Base-by-base conservation (phyloP, 176 grass and related monocot species). In the Zea luxurians region DNA sequence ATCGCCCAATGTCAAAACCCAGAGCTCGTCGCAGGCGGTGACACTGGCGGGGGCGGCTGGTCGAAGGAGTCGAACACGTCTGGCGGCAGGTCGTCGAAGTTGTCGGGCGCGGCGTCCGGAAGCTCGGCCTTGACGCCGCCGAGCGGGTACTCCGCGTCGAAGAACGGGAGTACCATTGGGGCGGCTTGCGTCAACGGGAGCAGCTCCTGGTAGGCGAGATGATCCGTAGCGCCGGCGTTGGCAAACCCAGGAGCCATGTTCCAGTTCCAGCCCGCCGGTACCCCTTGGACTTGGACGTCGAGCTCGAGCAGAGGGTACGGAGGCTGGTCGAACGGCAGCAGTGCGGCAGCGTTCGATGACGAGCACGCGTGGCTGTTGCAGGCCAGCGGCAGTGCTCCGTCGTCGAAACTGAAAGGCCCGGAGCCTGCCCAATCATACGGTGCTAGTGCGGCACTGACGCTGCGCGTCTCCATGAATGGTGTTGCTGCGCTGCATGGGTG, bases 1-100 rank as follows among this genome's bases (percentile, higher is more conserved):
- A 18, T 8, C 4, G 54, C 13, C 42, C 37, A 80, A 18, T 8
- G 2, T 66, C 41, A 77, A 35, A 77, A 12, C 8, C 63, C 75
- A 70, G 78, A 76, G 18, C 58, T 81, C 7, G 18, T 77, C 10
- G 10, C 13, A 21, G 65, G 49, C n/a, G 86, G 69, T 7, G 75
- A 68, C 21, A 42, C 27, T 64, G 80, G 49, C 6, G 84, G 59
- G 1, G 85, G 69, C 60, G 52, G 46, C 48, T 66, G 85, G 63
- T 91, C 78, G 67, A 82, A 15, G 41, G 74, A 62, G 78, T 82
- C 74, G 35, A 85, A 88, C 63, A 91, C 61, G 78, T 88, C 85
- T 15, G 69, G 8, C 13, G 85, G 82, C 6, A 91, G 85, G 69
- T 88, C 89, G 27, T 71, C 78, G 36, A 91, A 89, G 68, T 79